Evolutionary conservation across 2,329 filamentous ascomycete genomes (phyloP), one percentile per base, ranked within the genome.

Genomic region (Talaromyces sp.): DNA sequence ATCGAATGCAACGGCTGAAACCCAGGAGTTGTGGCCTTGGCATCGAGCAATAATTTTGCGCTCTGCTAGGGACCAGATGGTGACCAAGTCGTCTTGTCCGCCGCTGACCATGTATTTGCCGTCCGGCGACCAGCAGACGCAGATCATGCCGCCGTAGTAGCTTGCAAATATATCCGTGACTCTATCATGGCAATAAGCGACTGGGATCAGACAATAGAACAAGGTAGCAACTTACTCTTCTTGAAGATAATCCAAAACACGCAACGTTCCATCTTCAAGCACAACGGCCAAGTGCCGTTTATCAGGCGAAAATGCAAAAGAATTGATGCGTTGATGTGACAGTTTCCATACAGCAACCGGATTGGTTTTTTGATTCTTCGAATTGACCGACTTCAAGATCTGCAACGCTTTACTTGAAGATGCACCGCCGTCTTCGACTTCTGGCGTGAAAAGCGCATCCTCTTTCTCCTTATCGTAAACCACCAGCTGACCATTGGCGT

Each of bases 381-480:
- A 97, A 71, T 93, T 89, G 60, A 98, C 91, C 1, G 93, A 98
- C 75, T 98, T 98, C 69, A 89, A 85, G 62, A 99, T 84, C 44
- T 88, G 86, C 58, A 96, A 84, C 61, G 65, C 69, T 64, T 65
- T 73, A 66, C 65, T 73, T 69, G 62, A 72, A 58, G 61, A 37
- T 4, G 28, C 28, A 4, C 48, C 23, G 9, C 67, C 69, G 16
- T 71, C 70, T 14, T 78, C 76, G 6, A 71, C 84, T 72, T 96
- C 92, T 0, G 89, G 83, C 2, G 86, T 82, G 70, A 96, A 95
- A 1, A 87, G 82, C 0, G 88, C 87, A 73, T 97, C 93, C 67
- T 97, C 93, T 73, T 95, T 96, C 72, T 97, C 93, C 77, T 98
- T 99, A 77, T 99, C 95, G 69, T 98, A 99, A 1, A 98, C 92